Conservation (phyloP, 306 rosid genomes). For the Luffa aegyptiaca region DNA sequence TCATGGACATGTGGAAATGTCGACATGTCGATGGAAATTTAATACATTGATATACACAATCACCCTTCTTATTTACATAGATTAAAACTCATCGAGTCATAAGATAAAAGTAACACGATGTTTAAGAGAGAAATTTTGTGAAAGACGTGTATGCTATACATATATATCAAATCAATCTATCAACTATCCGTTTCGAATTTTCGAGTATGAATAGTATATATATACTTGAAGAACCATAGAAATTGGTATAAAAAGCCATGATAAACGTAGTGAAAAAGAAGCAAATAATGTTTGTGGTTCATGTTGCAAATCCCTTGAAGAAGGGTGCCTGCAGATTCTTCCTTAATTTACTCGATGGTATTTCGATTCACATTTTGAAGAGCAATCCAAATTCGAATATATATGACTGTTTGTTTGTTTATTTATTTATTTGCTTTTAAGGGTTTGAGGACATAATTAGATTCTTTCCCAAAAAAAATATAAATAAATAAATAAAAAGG, state of each 20-base stretch:
- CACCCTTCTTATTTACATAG: neutral
- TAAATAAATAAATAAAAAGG: no score
- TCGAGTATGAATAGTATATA: neutral
- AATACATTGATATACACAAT: neutral
- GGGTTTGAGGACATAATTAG: neutral
- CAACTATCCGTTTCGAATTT: neutral
- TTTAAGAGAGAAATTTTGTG: neutral
- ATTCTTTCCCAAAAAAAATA: neutral
- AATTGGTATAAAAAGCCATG: neutral
- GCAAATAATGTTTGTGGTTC: neutral
- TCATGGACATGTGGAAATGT: no score
- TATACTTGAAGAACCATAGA: neutral
- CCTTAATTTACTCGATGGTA: neutral
- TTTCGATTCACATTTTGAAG: neutral
- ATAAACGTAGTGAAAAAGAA: neutral
- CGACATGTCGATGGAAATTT: no score
- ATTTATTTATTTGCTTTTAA: neutral
- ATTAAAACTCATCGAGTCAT: neutral
- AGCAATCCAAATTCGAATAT: neutral
- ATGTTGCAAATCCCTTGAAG: slow-evolving; percentile 7
- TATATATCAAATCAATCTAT: neutral
- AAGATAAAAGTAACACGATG: neutral
- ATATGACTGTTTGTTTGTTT: neutral
- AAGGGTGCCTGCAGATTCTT: neutral
- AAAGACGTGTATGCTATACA: neutral